Evolutionary conservation across 2,329 filamentous ascomycete species (phyloP), one percentile per base, ranked within the genome.

Genomic region (Penicillium aurantiogriseum): DNA sequence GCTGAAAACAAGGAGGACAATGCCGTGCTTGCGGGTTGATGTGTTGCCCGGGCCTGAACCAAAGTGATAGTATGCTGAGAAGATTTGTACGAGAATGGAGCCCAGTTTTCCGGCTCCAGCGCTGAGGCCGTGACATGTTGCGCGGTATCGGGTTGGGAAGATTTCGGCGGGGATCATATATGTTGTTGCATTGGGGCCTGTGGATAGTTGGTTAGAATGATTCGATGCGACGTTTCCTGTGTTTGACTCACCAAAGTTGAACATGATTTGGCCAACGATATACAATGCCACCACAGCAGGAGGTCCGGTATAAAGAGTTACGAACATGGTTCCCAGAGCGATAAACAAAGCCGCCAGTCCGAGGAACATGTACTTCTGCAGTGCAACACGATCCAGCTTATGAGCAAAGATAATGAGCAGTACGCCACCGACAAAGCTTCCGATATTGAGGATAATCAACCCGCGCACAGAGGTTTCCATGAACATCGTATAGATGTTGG

Each of bases 91-190:
- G 15, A 77, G 66, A 50, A 78, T 74, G 0, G 81, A 80, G 19
- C 82, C 82, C 0, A 84, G 67, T 64, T 84, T 84, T 4, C 82
- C 82, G 1, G 75, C 67, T 1, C 76, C 82, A n/a, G 82, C 82
- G 29, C 78, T 77, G 58, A 84, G 77, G 21, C 82, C 82, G 64
- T 84, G 80, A 58, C 78, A 81, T 1, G 79, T 81, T 51, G 76
- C 81, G 19, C 82, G 77, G 63, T 83, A 84, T 19, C 79, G 74
- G 0, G 82, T 84, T 4, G 82, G 82, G 60, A 84, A 85, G 51
- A 83, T 76, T 60, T 84, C 82, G 13, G 81, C 81, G n/a, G 82
- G 79, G 38, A 84, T 80, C 64, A 80, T 77, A 56, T 76, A 76
- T 7, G 72, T 77, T 36, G 76, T 76, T 61, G 71, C 72, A 47